Percentiles rank a stretch among this genome's conserved stretches.
Conservation (phyloP, 225 moss, liverwort and hornwort species). For the Asterella californica region DNA sequence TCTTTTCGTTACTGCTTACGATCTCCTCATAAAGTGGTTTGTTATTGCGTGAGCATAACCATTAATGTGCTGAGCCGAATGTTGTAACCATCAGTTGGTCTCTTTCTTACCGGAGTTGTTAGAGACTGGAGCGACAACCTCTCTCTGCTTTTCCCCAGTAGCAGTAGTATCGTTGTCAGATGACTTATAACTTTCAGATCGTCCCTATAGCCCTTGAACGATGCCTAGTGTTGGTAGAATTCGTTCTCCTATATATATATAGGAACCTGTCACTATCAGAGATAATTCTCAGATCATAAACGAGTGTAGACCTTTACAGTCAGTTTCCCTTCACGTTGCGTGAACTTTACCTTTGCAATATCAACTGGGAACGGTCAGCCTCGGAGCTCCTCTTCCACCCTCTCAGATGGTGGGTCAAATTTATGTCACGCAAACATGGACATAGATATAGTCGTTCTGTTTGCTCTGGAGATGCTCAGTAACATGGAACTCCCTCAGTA, state of each 20-base stretch:
- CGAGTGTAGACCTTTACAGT: background rate
- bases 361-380: no score
- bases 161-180: background rate
- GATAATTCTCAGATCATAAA: background rate
- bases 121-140: background rate
- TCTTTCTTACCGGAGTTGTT: background rate
- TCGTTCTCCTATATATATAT: background rate
- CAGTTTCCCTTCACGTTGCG: background rate
- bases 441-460: background rate
- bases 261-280: background rate
- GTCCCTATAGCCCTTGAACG: background rate
- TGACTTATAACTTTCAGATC: background rate
- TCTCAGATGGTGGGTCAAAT: background rate
- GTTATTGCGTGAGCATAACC: no score
- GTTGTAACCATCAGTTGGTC: background rate
- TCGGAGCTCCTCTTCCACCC: background rate
- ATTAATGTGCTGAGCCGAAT: background rate
- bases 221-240: background rate
- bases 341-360: background rate
- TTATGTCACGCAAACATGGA: background rate
- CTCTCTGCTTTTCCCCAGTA: background rate
- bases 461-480: background rate
- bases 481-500: background rate
- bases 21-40: no score
- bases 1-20: no score